Evolutionary conservation across 2,329 filamentous ascomycete genomes (phyloP).

Genomic region (Arthrobotrys sinensis): DNA sequence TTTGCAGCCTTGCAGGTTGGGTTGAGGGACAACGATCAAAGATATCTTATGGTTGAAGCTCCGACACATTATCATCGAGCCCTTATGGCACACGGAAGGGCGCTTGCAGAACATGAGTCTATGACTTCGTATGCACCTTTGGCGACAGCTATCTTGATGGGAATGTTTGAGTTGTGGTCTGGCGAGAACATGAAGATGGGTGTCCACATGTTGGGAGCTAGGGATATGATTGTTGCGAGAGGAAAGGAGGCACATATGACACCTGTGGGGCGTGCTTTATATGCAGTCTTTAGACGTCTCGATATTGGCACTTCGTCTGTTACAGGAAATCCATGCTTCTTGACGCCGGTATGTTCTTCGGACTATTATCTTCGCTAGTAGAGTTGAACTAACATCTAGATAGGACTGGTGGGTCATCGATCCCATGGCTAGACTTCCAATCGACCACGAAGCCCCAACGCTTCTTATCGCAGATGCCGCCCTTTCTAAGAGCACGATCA

Average conservation of each 20-base stretch:
- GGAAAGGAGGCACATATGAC: constrained; percentile 64
- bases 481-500: constrained; percentile 63
- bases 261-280: constrained; percentile 63
- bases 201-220: constrained; percentile 64
- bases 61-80: constrained; percentile 63
- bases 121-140: constrained; percentile 62
- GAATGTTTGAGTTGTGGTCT: constrained; percentile 64
- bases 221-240: constrained; percentile 63
- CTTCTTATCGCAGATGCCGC: constrained; percentile 62
- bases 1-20: constrained; percentile 63
- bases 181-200: constrained; percentile 65
- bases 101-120: constrained; percentile 59
- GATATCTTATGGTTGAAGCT: constrained; percentile 62
- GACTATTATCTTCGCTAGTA: neutral
- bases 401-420: constrained; percentile 64
- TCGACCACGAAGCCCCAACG: constrained; percentile 62
- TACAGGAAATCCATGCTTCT: constrained; percentile 64
- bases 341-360: constrained; percentile 60
- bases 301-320: constrained; percentile 64
- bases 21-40: constrained; percentile 61
- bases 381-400: neutral
- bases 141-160: constrained; percentile 63
- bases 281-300: constrained; percentile 62
- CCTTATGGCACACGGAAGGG: constrained; percentile 61
- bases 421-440: constrained; percentile 62